These are phyloP conservation scores for Cercophora newfieldiana DNA, from an alignment of 495 filamentous ascomycete genomes.

Conservation along the genomic window DNA sequence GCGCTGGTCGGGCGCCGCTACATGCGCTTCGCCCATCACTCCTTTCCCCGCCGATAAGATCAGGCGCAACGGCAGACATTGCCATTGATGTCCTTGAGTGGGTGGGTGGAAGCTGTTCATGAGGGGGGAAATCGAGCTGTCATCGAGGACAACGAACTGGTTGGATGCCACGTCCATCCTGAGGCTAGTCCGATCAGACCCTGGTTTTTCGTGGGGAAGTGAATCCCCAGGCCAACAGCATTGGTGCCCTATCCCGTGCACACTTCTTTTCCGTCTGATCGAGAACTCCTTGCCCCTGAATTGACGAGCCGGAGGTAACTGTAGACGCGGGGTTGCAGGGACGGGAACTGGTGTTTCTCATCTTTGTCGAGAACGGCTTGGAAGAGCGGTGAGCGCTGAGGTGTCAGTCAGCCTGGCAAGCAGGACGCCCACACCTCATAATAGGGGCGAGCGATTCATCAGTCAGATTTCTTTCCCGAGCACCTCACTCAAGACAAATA, in stretches of 20 bases:
- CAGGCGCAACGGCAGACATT: not conserved
- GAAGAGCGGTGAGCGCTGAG: not conserved
- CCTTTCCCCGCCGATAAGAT: slow-evolving; percentile 4
- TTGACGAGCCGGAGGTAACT: not conserved
- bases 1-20: slow-evolving; percentile 20
- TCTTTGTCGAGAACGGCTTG: not conserved
- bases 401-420: not conserved
- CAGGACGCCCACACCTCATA: not conserved
- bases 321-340: not conserved
- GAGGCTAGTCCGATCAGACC: not conserved
- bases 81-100: slow-evolving; percentile 12
- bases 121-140: not conserved
- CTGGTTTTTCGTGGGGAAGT: not conserved
- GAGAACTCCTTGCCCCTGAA: not conserved
- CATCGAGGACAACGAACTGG: not conserved
- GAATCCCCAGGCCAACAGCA: not conserved
- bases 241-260: not conserved
- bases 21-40: not conserved
- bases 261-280: not conserved
- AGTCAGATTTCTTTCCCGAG: not conserved
- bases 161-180: slow-evolving; percentile 2
- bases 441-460: not conserved
- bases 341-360: not conserved
- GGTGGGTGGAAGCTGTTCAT: not conserved
- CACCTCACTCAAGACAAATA: not conserved